These are phyloP conservation scores for Stephania japonica DNA, from an alignment of 164 flowering plant genomes.

Conservation along the genomic window DNA sequence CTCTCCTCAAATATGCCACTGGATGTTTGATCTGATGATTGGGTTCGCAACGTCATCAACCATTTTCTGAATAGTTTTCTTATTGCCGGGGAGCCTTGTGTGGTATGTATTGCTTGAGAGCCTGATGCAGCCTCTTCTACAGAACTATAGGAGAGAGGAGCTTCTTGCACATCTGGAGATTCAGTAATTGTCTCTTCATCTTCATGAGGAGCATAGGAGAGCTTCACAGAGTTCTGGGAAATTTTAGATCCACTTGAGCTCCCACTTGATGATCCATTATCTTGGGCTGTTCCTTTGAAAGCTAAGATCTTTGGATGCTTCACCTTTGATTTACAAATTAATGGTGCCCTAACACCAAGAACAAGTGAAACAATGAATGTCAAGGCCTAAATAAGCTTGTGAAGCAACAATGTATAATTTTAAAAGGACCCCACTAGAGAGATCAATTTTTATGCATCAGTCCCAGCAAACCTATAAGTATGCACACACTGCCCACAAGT, in stretches of 20 bases:
- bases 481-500: neutral
- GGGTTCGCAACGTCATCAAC: conserved; percentile 58
- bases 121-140: conserved; percentile 29
- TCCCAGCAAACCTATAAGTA: neutral
- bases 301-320: conserved; percentile 46
- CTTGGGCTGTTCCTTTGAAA: conserved; percentile 53
- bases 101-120: conserved; percentile 40
- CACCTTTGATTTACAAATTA: conserved; percentile 23
- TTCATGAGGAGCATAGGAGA: conserved; percentile 45
- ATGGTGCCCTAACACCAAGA: conserved; percentile 38
- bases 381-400: neutral
- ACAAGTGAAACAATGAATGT: neutral
- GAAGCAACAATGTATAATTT: neutral
- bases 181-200: conserved; percentile 36
- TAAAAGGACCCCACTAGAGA: neutral
- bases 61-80: conserved; percentile 57
- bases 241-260: conserved; percentile 35
- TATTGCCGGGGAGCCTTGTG: conserved; percentile 44
- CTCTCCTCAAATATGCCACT: conserved; percentile 35
- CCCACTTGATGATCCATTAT: conserved; percentile 46
- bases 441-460: neutral
- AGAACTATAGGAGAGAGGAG: conserved; percentile 39
- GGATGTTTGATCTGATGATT: conserved; percentile 28
- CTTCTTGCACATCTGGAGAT: conserved; percentile 28
- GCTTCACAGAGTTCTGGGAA: conserved; percentile 39